These are phyloP conservation scores for Clavispora santaluciae DNA, from an alignment of 805 yeast genomes.

Conservation along the genomic window DNA sequence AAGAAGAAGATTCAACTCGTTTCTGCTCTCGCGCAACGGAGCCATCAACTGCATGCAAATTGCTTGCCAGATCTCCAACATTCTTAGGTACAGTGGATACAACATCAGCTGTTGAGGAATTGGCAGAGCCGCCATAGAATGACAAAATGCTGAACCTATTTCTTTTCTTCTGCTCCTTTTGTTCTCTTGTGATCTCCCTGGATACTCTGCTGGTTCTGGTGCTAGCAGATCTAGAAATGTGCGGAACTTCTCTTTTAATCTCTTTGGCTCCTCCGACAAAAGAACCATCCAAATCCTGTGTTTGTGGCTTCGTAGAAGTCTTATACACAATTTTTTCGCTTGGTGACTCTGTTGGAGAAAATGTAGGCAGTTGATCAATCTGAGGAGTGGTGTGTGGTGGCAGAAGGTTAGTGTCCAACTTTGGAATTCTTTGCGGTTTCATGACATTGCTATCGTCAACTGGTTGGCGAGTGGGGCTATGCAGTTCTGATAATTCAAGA, in stretches of 20 bases:
- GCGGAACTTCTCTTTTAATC: not conserved
- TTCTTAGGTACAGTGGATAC: not conserved
- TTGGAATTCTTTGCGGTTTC: constrained; percentile 9
- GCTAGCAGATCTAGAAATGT: not conserved
- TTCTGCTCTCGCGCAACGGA: constrained; percentile 17
- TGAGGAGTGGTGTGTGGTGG: constrained; percentile 22
- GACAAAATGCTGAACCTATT: constrained; percentile 42
- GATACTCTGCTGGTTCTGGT: constrained; percentile 18
- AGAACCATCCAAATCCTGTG: constrained; percentile 38
- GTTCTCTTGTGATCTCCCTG: constrained; percentile 13
- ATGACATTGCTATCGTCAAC: constrained; percentile 2
- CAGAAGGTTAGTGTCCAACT: constrained; percentile 13
- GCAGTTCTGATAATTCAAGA: constrained; percentile 31
- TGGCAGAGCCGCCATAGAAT: constrained; percentile 34
- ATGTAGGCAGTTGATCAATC: constrained; percentile 27
- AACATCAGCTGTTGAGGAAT: constrained; percentile 12
- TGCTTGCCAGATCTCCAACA: constrained; percentile 4
- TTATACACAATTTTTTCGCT: constrained; percentile 1
- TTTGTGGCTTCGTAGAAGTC: constrained; percentile 22
- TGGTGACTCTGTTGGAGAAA: constrained; percentile 19
- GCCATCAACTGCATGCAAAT: constrained; percentile 3
- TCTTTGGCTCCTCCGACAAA: constrained; percentile 6
- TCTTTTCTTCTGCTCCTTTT: constrained; percentile 26
- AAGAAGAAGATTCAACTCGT: constrained; percentile 24
- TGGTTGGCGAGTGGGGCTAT: constrained; percentile 18